Conservation (phyloP, 805 yeast genomes). For the Yarrowia sp. region DNA sequence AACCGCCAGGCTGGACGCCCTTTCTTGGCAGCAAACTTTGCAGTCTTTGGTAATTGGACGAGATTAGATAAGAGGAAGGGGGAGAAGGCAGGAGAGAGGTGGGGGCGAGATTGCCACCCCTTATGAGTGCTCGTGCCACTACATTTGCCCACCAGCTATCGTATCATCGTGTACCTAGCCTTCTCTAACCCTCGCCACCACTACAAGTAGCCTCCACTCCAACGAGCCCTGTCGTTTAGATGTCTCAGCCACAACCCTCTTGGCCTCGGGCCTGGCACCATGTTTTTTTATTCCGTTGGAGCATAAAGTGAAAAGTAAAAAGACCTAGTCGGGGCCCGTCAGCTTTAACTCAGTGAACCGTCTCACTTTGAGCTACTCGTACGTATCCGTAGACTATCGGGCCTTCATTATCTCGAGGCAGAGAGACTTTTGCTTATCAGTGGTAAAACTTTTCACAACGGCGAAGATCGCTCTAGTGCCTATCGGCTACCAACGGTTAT, state of each 20-base stretch:
- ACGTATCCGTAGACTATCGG: too few species aligned
- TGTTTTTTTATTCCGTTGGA: neutral
- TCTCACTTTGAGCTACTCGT: too few species aligned
- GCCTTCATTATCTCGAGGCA: neutral
- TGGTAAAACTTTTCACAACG: neutral
- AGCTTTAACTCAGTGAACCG: neutral
- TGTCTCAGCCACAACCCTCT: conserved; percentile 36
- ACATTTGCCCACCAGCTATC: too few species aligned
- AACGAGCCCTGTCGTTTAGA: too few species aligned
- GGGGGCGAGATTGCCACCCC: too few species aligned
- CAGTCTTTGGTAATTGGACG: conserved; percentile 21
- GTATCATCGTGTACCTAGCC: too few species aligned
- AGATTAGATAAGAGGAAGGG: conserved; percentile 8
- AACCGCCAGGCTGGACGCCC: conserved; percentile 7
- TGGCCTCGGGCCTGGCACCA: conserved; percentile 31
- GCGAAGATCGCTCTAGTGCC: too few species aligned
- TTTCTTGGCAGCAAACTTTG: conserved; percentile 35
- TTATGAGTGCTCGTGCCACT: too few species aligned
- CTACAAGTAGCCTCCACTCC: too few species aligned
- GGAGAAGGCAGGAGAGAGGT: neutral
- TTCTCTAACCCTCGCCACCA: too few species aligned
- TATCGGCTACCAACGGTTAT: conserved; percentile 12
- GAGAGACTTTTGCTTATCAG: neutral
- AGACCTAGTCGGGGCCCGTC: conserved; percentile 12
- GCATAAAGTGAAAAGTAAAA: neutral